These are phyloP conservation scores for Papilionanthe hybrid DNA, from an alignment of 116 monocot species.

Conservation along the genomic window DNA sequence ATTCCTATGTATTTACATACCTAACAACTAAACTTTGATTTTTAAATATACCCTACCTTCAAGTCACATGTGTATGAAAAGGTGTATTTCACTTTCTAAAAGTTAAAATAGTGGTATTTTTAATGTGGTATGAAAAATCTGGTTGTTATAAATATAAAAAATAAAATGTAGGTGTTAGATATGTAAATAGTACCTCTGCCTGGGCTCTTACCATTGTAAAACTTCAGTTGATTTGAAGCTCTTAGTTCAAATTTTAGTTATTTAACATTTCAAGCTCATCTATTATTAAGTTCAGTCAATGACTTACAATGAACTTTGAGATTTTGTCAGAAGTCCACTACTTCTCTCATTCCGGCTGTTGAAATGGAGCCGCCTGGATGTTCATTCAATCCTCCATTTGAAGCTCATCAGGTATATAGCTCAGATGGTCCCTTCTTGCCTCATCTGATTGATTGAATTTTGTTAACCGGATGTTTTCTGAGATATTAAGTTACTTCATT, in stretches of 20 bases:
- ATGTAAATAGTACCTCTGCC: not conserved
- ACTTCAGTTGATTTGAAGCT: not conserved
- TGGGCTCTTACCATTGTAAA: not conserved
- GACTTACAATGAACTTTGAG: not conserved
- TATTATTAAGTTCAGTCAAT: not conserved
- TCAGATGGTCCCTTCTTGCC: not conserved
- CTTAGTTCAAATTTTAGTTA: not conserved
- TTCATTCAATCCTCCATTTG: constrained; percentile 89
- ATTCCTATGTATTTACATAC: no score
- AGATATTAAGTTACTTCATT: not conserved
- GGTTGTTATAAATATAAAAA: no score
- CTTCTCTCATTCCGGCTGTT: constrained; percentile 72
- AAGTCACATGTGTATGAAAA: no score
- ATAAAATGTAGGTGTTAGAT: no score
- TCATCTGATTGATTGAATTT: not conserved
- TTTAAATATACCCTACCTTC: no score
- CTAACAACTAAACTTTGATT: no score
- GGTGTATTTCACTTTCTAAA: no score
- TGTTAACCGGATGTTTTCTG: not conserved
- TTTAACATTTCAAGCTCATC: not conserved
- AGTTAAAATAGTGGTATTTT: no score
- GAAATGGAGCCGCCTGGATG: constrained; percentile 86
- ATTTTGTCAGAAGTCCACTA: constrained; percentile 26
- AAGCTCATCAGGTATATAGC: constrained; percentile 83
- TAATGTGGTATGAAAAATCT: no score